Percentiles rank a stretch among this genome's conserved stretches.
Conservation (phyloP, 202 grass and related monocot species). For the Schoenoplectus tabernaemontani region DNA sequence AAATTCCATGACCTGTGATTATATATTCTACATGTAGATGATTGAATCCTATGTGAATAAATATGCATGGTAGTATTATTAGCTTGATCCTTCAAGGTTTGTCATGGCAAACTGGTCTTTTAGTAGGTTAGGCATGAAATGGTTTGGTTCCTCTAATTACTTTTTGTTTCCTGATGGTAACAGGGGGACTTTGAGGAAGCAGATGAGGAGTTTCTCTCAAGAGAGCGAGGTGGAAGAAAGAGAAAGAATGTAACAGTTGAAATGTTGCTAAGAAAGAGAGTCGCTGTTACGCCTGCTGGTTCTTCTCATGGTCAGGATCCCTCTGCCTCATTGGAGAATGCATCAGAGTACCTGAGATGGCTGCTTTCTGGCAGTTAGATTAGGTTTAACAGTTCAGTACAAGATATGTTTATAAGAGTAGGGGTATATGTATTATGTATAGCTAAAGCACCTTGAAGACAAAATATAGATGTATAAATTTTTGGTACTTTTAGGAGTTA, state of each 20-base stretch:
- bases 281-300: constrained; percentile 40
- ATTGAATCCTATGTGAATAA: background rate
- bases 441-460: background rate
- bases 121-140: background rate
- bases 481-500: background rate
- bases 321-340: constrained; percentile 17
- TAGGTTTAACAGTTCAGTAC: background rate
- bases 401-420: background rate
- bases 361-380: constrained; percentile 37
- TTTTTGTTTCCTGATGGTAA: constrained; percentile 8
- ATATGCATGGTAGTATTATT: background rate
- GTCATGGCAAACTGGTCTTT: background rate
- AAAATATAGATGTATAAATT: background rate
- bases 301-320: constrained; percentile 15
- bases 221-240: constrained; percentile 52
- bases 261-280: constrained; percentile 51
- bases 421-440: background rate
- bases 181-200: constrained; percentile 59
- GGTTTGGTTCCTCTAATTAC: constrained; percentile 1
- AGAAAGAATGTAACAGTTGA: constrained; percentile 45
- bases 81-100: background rate
- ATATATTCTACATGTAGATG: no score
- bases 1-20: no score
- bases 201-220: constrained; percentile 29
- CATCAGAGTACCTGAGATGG: constrained; percentile 60